Evolutionary conservation across 768 basidiomycete species (phyloP), one percentile per base, ranked within the genome.

Genomic region (Mycena polygramma): DNA sequence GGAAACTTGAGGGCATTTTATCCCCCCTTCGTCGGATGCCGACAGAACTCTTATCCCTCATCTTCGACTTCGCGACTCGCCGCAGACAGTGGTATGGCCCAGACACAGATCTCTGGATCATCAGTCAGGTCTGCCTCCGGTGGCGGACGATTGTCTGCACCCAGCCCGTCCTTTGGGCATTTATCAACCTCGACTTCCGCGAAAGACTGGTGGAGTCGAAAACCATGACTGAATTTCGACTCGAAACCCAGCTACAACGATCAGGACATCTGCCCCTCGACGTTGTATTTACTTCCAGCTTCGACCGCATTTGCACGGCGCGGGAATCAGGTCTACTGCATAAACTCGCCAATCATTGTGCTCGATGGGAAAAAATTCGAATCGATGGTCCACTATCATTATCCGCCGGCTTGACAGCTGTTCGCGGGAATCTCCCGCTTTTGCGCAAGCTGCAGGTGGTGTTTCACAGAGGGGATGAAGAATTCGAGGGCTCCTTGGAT

Each of bases 11-110:
- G 36, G 57, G 57, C n/a, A 20, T 57, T 9, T n/a, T 70, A 20
- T 70, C 68, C 17, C 68, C 62, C 6, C 68, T 69, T 45, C 55
- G 68, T 20, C 57, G 52, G 7, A 63, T 70, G 43, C 68, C 68
- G 4, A 14, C 57, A 37, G 68, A 70, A 35, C 41, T 70, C n/a
- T 41, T 70, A 7, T 64, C 63, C 1, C 58, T 65, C 30, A 57
- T 70, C 4, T 65, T 70, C 58, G 20, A 14, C 1, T 60, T 54
- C 24, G 41, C 69, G 11, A 24, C 20, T 37, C n/a, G 24, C n/a
- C 7, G 41, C 20, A n/a, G 13, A 26, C 7, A 36, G 15, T 15
- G n/a, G 13, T 19, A 36, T n/a, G 20, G 30, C 26, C n/a, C 15
- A 17, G 6, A 61, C 15, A 20, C 57, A 20, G 63, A 43, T 36